Base-by-base conservation (phyloP, 2,329 filamentous ascomycete genomes). In the Colletotrichum costaricense region DNA sequence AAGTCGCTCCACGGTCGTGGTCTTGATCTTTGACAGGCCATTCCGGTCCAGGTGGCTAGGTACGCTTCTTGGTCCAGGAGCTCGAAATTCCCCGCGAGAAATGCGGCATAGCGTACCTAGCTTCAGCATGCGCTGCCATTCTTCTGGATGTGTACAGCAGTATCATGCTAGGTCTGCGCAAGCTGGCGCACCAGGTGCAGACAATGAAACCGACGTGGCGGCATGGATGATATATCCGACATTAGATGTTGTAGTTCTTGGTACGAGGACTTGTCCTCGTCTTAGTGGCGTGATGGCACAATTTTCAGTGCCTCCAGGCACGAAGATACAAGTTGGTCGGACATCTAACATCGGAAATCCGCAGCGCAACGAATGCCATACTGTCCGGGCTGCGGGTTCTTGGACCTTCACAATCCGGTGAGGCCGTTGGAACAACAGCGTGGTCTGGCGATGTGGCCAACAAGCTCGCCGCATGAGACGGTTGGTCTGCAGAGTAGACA, bases 391-490 rank as follows among this genome's bases (percentile, higher is more conserved):
- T 54, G 64, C 57, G 54, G 42, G 68, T 42, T 58, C 67, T 28
- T 68, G 11, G 57, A 16, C 35, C 7, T 57, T 54, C 59, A 35
- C 60, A 54, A 49, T n/a, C 56, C 67, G 28, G 33, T 46, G 42
- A 60, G 19, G 46, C 26, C 46, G 55, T 38, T 58, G 42, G 58
- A 57, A 64, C 54, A 63, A 63, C 52, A 35, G 49, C 49, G 38
- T 72, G 52, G 66, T 52, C 54, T 66, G 66, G 65, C 59, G 55
- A 22, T 22, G 42, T 49, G 19, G 19, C 42, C 42, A 33, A 35
- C 46, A 55, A 33, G 55, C 54, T 63, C 33, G 65, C 54, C 65
- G 54, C 35, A 73, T 73, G 59, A 49, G 59, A 73, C 70, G 70
- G 60, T 59, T 22, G 33, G 33, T 19, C 46, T 69, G 70, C 66